A percentile compares a stretch with the other conserved stretches of the same genome.
Evolutionary conservation across 257 asterid genomes (phyloP).

Genomic region (Rhazya stricta): DNA sequence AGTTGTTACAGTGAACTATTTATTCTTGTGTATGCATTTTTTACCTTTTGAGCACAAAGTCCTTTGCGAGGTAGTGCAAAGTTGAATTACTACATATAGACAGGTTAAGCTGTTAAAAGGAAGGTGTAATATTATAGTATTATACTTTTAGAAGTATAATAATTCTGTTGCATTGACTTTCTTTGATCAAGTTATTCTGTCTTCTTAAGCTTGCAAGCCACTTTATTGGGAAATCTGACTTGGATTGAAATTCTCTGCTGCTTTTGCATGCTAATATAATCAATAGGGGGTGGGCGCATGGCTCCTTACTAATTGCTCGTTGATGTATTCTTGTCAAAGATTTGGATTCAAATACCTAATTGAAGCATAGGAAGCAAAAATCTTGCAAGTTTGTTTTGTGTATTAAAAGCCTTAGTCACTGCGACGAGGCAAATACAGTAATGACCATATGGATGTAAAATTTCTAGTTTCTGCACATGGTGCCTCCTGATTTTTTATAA

Average conservation of each 20-base stretch:
- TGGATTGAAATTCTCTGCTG: background rate
- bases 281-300: background rate
- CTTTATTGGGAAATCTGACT: background rate
- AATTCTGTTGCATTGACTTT: background rate
- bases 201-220: background rate
- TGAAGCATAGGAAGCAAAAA: background rate
- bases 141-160: background rate
- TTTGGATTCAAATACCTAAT: background rate
- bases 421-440: no score
- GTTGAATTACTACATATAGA: background rate
- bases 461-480: background rate
- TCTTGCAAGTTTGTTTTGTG: no score
- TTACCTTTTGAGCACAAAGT: background rate
- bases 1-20: background rate
- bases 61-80: background rate
- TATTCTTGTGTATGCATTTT: background rate
- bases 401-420: no score
- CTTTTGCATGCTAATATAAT: background rate
- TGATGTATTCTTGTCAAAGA: background rate
- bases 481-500: background rate
- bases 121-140: background rate
- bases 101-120: background rate
- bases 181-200: background rate
- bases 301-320: background rate
- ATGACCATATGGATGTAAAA: background rate